phyloP scores from a whole-genome alignment of 805 yeast genomes.

The Allodekkera sacchari region DNA sequence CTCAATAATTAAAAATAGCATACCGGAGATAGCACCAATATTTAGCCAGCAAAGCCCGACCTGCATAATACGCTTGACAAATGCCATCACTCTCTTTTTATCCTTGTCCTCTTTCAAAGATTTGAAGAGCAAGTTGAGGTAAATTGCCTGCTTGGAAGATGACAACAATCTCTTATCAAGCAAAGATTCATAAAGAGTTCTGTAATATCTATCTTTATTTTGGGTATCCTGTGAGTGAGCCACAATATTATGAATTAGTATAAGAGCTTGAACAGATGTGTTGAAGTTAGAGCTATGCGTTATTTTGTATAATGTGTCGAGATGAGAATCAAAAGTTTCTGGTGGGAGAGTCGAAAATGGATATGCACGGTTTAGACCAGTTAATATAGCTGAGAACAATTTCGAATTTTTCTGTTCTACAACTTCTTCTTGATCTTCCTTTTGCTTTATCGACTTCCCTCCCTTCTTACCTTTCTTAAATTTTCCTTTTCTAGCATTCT shows the following conservation, averaged over 20 bases:
- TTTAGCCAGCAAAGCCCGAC: constrained; percentile 80
- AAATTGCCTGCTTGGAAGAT: constrained; percentile 92
- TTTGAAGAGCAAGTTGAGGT: constrained; percentile 77
- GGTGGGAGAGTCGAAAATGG: constrained; percentile 78
- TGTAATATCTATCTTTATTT: constrained; percentile 60
- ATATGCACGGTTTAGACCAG: constrained; percentile 94
- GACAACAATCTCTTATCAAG: constrained; percentile 73
- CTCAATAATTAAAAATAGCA: constrained; percentile 66
- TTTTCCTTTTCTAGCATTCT: constrained; percentile 59
- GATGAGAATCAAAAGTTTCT: constrained; percentile 63
- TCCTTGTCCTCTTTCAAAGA: constrained; percentile 66
- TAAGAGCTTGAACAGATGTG: constrained; percentile 88
- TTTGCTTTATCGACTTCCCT: constrained; percentile 62
- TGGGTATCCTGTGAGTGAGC: constrained; percentile 32
- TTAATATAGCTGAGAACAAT: constrained; percentile 79
- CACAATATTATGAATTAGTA: constrained; percentile 75
- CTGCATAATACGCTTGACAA: constrained; percentile 84
- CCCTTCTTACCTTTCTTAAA: constrained; percentile 83
- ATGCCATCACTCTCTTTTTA: constrained; percentile 68
- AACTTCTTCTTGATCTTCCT: constrained; percentile 57
- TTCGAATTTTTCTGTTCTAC: constrained; percentile 75
- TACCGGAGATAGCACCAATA: constrained; percentile 81
- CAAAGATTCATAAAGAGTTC: constrained; percentile 83
- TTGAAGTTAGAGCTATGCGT: constrained; percentile 92
- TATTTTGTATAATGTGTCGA: constrained; percentile 78